These are phyloP conservation scores for Klebsormidium nitens DNA, from an alignment of 139 green algal genomes.

Conservation along the genomic window DNA sequence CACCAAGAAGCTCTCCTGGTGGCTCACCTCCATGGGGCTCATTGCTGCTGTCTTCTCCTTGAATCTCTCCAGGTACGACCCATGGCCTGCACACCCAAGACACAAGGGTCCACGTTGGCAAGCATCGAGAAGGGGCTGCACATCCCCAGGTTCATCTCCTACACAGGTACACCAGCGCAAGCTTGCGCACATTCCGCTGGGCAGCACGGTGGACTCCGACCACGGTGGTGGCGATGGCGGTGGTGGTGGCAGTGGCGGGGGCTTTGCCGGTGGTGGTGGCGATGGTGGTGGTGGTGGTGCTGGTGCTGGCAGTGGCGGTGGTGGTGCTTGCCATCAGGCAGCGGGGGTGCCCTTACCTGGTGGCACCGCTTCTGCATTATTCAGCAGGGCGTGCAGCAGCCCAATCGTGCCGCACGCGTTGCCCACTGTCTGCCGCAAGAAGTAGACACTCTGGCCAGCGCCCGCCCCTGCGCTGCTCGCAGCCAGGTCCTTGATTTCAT, in stretches of 20 bases:
- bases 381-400: conserved; percentile 63
- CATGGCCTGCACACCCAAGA: not conserved
- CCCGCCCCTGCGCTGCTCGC: too few relatives aligned
- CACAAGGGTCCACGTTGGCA: not conserved
- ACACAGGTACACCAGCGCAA: not conserved
- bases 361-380: conserved; percentile 9
- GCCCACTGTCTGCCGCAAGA: conserved; percentile 89
- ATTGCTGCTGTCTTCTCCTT: conserved; percentile 54
- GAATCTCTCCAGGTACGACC: conserved; percentile 77
- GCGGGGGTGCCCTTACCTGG: not conserved
- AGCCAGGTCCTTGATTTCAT: too few relatives aligned
- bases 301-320: too few relatives aligned
- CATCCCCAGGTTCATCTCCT: not conserved
- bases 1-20: too few relatives aligned
- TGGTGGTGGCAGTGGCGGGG: too few relatives aligned
- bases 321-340: not conserved
- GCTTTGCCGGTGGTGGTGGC: too few relatives aligned
- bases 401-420: conserved; percentile 95
- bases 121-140: not conserved
- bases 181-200: too few relatives aligned
- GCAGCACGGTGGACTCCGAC: too few relatives aligned
- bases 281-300: too few relatives aligned
- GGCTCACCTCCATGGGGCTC: conserved; percentile 37
- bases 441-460: conserved; percentile 74
- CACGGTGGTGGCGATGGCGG: too few relatives aligned